Evolutionary conservation across 2,329 filamentous ascomycete genomes (phyloP).

Genomic region (Cytospora paraplurivora): DNA sequence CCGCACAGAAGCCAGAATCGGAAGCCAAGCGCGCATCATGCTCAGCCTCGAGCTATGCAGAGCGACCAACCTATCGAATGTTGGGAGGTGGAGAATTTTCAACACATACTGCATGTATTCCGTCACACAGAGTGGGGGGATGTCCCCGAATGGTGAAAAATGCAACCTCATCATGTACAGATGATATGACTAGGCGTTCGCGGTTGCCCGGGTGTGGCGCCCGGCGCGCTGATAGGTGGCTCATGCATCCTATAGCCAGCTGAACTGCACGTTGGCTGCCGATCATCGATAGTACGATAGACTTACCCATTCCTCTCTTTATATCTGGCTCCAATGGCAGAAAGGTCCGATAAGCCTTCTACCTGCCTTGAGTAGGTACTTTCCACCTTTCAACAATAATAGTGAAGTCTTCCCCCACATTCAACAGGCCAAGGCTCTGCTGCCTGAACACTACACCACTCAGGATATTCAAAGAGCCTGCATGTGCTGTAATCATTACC

Average conservation of each 20-base stretch:
- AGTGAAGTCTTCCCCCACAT: background rate
- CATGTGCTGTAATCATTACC: background rate
- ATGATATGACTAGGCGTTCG: background rate
- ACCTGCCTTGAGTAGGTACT: background rate
- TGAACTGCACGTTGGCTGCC: background rate
- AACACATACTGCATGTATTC: background rate
- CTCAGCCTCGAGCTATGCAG: background rate
- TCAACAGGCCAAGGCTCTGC: background rate
- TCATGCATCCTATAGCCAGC: background rate
- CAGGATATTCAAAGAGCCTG: background rate
- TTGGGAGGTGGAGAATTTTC: background rate
- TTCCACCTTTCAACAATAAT: background rate
- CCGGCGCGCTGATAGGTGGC: background rate
- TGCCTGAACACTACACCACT: background rate
- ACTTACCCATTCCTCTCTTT: background rate
- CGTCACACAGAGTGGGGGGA: background rate
- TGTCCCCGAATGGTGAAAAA: background rate
- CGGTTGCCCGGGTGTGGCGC: background rate
- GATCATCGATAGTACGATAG: background rate
- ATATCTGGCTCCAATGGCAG: background rate
- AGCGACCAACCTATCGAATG: background rate
- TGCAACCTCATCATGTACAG: background rate
- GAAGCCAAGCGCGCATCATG: background rate
- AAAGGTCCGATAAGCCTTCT: background rate
- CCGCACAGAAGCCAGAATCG: background rate